phyloP scores from a whole-genome alignment of 208 protist species.

The Crithidia sp. region DNA sequence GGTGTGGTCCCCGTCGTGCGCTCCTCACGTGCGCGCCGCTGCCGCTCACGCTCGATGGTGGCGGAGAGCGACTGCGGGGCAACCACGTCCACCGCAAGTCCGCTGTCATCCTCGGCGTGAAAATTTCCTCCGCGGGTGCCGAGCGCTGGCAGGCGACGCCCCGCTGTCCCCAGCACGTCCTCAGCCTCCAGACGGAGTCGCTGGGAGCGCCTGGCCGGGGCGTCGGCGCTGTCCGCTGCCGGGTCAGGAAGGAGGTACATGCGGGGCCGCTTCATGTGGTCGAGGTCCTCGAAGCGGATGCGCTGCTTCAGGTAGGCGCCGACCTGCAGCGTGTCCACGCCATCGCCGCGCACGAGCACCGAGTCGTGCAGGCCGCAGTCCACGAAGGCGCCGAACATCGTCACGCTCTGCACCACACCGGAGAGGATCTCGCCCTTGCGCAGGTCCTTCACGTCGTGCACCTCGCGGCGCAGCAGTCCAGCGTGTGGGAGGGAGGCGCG shows the following conservation, averaged over 20 bases:
- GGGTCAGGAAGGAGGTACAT: conserved; percentile 36
- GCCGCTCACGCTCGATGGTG: conserved; percentile 24
- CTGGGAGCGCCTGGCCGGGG: conserved; percentile 2
- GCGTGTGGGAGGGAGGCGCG: conserved; percentile 71
- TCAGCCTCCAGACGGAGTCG: conserved; percentile 57
- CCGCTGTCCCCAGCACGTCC: conserved; percentile 35
- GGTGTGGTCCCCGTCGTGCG: not conserved
- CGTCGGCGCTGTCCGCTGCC: not conserved
- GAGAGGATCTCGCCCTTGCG: conserved; percentile 53
- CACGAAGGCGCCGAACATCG: conserved; percentile 86
- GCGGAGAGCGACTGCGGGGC: conserved; percentile 19
- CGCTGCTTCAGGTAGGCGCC: conserved; percentile 53
- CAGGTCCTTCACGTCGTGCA: conserved; percentile 44
- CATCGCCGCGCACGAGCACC: conserved; percentile 62
- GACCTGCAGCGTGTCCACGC: conserved; percentile 58
- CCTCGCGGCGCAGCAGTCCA: conserved; percentile 67
- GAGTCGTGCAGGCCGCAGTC: conserved; percentile 83
- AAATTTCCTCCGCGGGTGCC: not conserved
- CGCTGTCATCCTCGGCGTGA: not conserved
- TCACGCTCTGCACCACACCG: conserved; percentile 77
- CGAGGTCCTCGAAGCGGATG: conserved; percentile 45
- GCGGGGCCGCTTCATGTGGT: conserved; percentile 62
- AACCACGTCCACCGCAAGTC: not conserved
- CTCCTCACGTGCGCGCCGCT: conserved; percentile 15
- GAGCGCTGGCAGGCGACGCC: not conserved